Evolutionary conservation across 345 rosid species (phyloP).

Genomic region (Eutrema heterophyllum): DNA sequence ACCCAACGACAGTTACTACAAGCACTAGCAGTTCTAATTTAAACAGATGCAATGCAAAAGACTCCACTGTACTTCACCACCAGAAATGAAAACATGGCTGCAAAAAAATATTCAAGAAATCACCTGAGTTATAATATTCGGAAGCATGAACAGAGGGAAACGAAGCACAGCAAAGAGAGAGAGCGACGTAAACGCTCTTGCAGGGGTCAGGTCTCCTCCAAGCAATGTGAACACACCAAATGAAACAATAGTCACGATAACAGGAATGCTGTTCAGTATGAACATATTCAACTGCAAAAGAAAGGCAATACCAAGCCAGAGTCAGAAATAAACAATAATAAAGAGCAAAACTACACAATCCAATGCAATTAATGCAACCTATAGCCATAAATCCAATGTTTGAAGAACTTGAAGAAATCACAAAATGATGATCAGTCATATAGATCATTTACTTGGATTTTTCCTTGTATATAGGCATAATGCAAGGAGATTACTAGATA

Average conservation of each 20-base stretch:
- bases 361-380: not conserved
- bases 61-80: not conserved
- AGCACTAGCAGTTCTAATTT: not conserved
- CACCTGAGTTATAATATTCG: constrained; percentile 94
- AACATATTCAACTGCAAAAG: constrained; percentile 72
- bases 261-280: constrained; percentile 88
- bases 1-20: not conserved
- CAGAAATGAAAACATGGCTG: not conserved
- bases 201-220: constrained; percentile 97
- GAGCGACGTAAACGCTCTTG: constrained; percentile 94
- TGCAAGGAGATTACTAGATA: not conserved
- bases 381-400: not conserved
- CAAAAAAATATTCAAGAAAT: not conserved
- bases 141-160: constrained; percentile 94
- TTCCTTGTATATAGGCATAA: not conserved
- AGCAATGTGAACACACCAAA: constrained; percentile 95
- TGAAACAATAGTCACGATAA: constrained; percentile 82
- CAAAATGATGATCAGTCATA: not conserved
- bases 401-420: not conserved
- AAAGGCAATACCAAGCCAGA: constrained; percentile 28
- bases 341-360: not conserved
- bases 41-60: not conserved
- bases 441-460: not conserved
- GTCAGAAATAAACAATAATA: constrained; percentile 19
- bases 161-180: constrained; percentile 97